phyloP scores from a whole-genome alignment of 257 asterid genomes.

The Fraxinus excelsior region DNA sequence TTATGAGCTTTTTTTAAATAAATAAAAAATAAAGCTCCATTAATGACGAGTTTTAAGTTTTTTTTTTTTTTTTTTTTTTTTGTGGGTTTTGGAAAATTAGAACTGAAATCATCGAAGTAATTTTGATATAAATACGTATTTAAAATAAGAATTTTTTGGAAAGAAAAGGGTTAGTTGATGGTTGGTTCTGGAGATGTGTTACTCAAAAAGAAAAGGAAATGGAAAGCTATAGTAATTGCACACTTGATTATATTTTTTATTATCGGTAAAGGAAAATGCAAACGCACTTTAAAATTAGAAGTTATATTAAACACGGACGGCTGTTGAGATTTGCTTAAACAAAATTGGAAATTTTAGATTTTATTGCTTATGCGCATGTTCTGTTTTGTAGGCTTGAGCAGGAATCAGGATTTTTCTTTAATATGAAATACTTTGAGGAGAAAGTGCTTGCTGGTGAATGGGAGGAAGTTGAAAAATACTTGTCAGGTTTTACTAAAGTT shows the following conservation, averaged over 20 bases:
- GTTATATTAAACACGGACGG: not conserved
- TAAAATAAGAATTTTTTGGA: not conserved
- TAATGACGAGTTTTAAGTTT: constrained; percentile 10
- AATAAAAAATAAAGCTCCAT: not conserved
- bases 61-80: no score
- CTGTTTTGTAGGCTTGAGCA: constrained; percentile 80
- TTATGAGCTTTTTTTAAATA: constrained; percentile 1
- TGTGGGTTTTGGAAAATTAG: not conserved
- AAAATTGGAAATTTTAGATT: not conserved
- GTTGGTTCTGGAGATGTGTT: constrained; percentile 1
- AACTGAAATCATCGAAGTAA: constrained; percentile 6
- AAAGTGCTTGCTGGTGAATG: constrained; percentile 96
- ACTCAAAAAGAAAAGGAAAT: not conserved
- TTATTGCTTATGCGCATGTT: constrained; percentile 9
- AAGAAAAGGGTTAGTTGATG: constrained; percentile 11
- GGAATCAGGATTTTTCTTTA: constrained; percentile 91
- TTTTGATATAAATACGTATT: not conserved
- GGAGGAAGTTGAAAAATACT: constrained; percentile 97
- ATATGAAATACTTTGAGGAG: constrained; percentile 97
- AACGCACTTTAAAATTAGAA: constrained; percentile 5
- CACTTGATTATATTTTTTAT: not conserved
- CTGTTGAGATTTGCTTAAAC: not conserved
- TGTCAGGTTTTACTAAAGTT: constrained; percentile 93
- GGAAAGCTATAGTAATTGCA: constrained; percentile 13
- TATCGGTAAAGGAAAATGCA: constrained; percentile 5